Conservation (phyloP, 345 rosid species). For the Gossypium mustelinum region DNA sequence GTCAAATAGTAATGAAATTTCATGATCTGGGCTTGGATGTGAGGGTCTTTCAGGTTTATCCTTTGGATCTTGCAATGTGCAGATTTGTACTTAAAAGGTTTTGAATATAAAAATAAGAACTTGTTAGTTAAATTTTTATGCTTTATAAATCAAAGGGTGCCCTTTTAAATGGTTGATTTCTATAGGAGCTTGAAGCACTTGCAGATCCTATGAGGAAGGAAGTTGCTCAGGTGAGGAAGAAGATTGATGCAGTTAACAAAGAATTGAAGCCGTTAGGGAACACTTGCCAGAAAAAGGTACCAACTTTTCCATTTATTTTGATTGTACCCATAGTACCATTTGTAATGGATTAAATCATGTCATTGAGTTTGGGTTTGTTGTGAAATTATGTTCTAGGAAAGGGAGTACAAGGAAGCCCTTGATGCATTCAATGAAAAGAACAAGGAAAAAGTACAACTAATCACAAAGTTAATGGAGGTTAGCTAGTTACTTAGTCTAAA, state of each 20-base stretch:
- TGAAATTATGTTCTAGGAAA: slow-evolving; percentile 44
- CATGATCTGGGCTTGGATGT: slow-evolving; percentile 22
- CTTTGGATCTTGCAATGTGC: too few species aligned
- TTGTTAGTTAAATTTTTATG: slow-evolving; percentile 8
- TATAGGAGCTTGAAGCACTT: slow-evolving; percentile 86
- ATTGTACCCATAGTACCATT: neutral
- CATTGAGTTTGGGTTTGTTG: slow-evolving; percentile 18
- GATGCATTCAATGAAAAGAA: slow-evolving; percentile 76
- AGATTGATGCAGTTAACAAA: slow-evolving; percentile 86
- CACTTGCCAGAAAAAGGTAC: slow-evolving; percentile 89
- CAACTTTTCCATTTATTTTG: neutral
- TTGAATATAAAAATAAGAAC: neutral
- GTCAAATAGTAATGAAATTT: neutral
- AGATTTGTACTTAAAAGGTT: slow-evolving; percentile 9
- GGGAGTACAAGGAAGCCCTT: slow-evolving; percentile 84
- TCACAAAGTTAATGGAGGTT: slow-evolving; percentile 90
- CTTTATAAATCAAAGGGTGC: slow-evolving; percentile 6
- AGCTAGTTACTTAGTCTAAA: slow-evolving; percentile 30
- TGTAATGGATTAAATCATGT: neutral
- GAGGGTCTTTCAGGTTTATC: neutral
- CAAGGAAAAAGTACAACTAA: slow-evolving; percentile 82
- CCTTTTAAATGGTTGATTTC: neutral
- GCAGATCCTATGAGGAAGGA: slow-evolving; percentile 99
- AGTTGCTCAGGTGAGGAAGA: slow-evolving; percentile 75
- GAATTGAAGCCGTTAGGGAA: slow-evolving; percentile 88